Base-by-base conservation (phyloP, 495 filamentous ascomycete genomes). In the Xylaria venustula region DNA sequence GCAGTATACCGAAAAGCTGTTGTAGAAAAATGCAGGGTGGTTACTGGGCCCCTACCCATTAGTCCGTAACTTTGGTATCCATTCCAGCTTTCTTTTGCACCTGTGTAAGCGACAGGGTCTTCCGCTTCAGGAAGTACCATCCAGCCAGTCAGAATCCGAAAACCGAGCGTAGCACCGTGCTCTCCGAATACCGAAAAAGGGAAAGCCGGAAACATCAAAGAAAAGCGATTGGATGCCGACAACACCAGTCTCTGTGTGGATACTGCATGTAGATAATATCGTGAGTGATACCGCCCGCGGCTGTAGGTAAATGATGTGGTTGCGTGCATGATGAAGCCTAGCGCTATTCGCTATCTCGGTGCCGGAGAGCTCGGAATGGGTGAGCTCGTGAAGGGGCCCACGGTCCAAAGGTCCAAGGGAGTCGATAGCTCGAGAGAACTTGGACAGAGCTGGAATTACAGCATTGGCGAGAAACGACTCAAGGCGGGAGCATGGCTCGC, bases 311-410 rank as follows among this genome's bases (percentile, higher is more conserved):
- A n/a, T 22, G 5, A 34, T 5, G 5, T 34, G 30, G 30, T 34
- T 11, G 5, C 30, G 11, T 34, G 48, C 48, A 51, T 7, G 48
- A 51, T 23, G 48, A 51, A 23, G 48, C 48, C 30, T 8, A 51
- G 8, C 23, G 48, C 17, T 32, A 25, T 51, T 51, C 48, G 48
- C 48, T 36, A 3, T 36, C 30, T 37, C 48, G 48, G 48, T 3
- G 48, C n/a, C 17, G 23, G 28, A 19, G 28, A 20, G 17, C 17
- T 37, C 48, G 48, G 48, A 19, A 28, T 32, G 47, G 17, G 17
- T 15, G 28, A 20, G 30, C 17, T 23, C 30, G 19, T 25, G n/a
- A 81, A 81, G 2, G 48, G 17, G 19, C n/a, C n/a, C n/a, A n/a
- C n/a, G n/a, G n/a, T n/a, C n/a, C n/a, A n/a, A n/a, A n/a, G n/a